A percentile compares a stretch with the other conserved stretches of the same genome.
These are phyloP conservation scores for Botryotinia calthae DNA, from an alignment of 2,329 filamentous ascomycete species.

Conservation along the genomic window DNA sequence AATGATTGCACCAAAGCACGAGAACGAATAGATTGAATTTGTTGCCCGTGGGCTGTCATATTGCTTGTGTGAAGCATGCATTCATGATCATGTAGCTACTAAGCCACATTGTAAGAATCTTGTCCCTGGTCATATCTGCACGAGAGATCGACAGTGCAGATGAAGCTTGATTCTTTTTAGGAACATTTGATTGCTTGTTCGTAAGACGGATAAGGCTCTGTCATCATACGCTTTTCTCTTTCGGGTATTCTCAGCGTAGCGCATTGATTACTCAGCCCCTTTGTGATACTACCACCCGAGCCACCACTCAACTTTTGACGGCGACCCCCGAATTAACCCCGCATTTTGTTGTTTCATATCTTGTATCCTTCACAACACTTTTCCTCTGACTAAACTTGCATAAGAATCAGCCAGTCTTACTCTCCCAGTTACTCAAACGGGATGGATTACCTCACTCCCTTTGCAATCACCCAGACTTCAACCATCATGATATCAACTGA, in stretches of 20 bases:
- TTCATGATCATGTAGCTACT: neutral
- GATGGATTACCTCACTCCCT: too few species aligned
- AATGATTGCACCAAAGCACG: neutral
- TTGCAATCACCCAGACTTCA: neutral
- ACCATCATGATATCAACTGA: constrained; percentile 25
- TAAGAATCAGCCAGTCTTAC: neutral
- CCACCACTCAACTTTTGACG: neutral
- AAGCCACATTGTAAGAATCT: neutral
- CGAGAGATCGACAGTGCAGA: neutral
- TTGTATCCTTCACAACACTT: neutral
- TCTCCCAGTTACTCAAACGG: neutral
- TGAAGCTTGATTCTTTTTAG: neutral
- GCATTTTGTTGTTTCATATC: neutral
- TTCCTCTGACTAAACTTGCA: neutral
- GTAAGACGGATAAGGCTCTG: neutral
- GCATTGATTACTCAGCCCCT: neutral
- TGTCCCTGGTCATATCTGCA: neutral
- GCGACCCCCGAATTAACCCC: neutral
- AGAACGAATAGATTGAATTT: neutral
- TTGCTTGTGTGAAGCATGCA: neutral
- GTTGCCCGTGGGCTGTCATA: neutral
- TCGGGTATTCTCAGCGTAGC: constrained; percentile 20
- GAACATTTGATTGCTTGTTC: neutral
- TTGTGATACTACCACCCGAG: neutral
- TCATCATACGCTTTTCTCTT: constrained; percentile 8